Evolutionary conservation across 768 basidiomycete genomes (phyloP).

Genomic region (Ramaria sp.): DNA sequence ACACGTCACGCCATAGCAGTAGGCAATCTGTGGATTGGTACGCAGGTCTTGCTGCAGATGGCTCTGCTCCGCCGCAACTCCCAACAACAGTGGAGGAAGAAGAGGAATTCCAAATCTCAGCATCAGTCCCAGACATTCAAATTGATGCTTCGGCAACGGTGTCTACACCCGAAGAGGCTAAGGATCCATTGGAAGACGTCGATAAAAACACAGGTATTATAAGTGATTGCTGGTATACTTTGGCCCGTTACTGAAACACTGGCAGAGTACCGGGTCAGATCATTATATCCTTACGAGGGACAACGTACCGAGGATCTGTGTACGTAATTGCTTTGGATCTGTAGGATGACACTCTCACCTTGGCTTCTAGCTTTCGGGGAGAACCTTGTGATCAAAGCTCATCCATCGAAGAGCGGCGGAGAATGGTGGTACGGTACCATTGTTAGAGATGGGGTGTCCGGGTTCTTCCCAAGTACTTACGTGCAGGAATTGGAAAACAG

Average conservation of each 20-base stretch:
- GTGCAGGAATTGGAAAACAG: constrained; percentile 62
- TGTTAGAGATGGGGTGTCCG: constrained; percentile 53
- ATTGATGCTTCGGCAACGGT: constrained; percentile 38
- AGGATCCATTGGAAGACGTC: constrained; percentile 60
- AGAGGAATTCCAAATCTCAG: constrained; percentile 34
- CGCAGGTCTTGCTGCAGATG: constrained; percentile 71
- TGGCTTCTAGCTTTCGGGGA: constrained; percentile 55
- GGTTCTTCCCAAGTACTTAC: constrained; percentile 88
- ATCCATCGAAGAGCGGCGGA: constrained; percentile 76
- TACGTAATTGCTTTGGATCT: constrained; percentile 27
- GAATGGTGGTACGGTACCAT: constrained; percentile 92
- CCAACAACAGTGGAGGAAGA: constrained; percentile 52
- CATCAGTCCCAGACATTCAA: constrained; percentile 43
- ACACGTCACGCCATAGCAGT: constrained; percentile 30
- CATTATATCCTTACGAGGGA: constrained; percentile 77
- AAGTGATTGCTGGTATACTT: constrained; percentile 15
- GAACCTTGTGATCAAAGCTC: constrained; percentile 66
- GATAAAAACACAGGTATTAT: constrained; percentile 47
- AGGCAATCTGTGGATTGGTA: constrained; percentile 90
- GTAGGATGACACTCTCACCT: constrained; percentile 6
- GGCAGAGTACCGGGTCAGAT: constrained; percentile 63
- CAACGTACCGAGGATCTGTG: constrained; percentile 85
- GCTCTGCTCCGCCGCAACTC: constrained; percentile 26
- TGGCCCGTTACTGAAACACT: background rate
- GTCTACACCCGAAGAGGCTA: constrained; percentile 14